phyloP scores from a whole-genome alignment of 257 asterid species.

The Solanum bulbocastanum region DNA sequence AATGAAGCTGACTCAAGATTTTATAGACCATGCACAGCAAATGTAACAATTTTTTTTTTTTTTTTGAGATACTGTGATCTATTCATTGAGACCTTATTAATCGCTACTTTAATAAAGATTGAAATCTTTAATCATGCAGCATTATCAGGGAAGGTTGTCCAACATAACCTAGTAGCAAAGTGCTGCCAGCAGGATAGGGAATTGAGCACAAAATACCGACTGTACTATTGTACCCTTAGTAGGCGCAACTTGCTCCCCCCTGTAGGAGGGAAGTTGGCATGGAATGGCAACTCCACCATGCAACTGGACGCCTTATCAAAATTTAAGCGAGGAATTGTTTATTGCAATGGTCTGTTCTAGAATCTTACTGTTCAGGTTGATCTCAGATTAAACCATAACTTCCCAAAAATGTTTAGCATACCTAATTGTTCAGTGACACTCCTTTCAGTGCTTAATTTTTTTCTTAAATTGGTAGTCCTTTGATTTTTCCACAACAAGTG shows the following conservation, averaged over 20 bases:
- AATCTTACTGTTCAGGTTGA: constrained; percentile 74
- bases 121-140: constrained; percentile 83
- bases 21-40: not conserved
- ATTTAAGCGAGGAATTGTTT: constrained; percentile 55
- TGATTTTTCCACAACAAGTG: not conserved
- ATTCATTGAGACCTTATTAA: constrained; percentile 20
- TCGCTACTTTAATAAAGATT: constrained; percentile 33
- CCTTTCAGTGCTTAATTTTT: not conserved
- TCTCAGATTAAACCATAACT: constrained; percentile 41
- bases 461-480: not conserved
- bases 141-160: constrained; percentile 82
- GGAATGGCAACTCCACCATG: constrained; percentile 70
- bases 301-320: constrained; percentile 53
- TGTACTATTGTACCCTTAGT: constrained; percentile 50
- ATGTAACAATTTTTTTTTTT: not conserved
- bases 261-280: constrained; percentile 61
- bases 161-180: constrained; percentile 82
- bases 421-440: constrained; percentile 17
- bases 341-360: constrained; percentile 99
- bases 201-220: constrained; percentile 55
- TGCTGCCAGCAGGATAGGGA: constrained; percentile 95
- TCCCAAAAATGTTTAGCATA: constrained; percentile 18
- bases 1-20: not conserved
- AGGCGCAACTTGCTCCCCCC: constrained; percentile 54
- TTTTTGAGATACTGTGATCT: not conserved